Conservation (phyloP, 2,329 filamentous ascomycete genomes). For the Sporothrix phasma region DNA sequence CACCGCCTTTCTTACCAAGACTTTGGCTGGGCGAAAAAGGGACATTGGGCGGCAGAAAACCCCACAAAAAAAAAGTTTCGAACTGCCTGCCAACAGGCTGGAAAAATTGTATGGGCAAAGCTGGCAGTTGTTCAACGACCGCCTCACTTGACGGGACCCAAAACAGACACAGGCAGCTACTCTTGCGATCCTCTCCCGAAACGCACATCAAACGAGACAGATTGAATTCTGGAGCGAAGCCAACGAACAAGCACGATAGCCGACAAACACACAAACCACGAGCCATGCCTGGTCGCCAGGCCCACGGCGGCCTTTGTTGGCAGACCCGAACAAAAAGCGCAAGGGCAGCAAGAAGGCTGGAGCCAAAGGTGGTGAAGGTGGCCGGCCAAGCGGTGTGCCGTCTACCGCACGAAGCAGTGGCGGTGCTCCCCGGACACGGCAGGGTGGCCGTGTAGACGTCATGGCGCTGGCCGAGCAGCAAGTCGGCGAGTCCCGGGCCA, state of each 20-base stretch:
- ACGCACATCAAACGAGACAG: too few species aligned
- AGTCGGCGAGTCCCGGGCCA: conserved; percentile 31
- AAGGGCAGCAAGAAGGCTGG: conserved; percentile 25
- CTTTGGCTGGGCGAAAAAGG: not conserved
- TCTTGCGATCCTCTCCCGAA: too few species aligned
- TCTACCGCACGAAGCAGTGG: not conserved
- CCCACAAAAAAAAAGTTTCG: conserved; percentile 16
- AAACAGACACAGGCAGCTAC: not conserved
- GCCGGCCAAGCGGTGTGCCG: not conserved
- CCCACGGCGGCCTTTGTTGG: conserved; percentile 43
- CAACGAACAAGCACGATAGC: too few species aligned
- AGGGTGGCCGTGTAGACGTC: conserved; percentile 41
- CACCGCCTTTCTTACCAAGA: conserved; percentile 16
- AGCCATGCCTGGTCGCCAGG: conserved; percentile 47
- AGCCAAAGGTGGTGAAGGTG: not conserved
- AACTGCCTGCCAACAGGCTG: conserved; percentile 2
- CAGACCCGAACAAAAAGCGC: conserved; percentile 24
- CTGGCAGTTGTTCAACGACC: not conserved
- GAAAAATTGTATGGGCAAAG: not conserved
- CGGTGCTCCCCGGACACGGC: conserved; percentile 30
- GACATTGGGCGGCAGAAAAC: conserved; percentile 20
- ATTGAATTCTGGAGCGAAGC: not conserved
- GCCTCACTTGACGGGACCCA: not conserved
- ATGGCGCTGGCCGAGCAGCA: conserved; percentile 48
- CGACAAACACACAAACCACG: not conserved